Evolutionary conservation across 352 stramenopile species (phyloP).

Genomic region (Blastocystis sp.): DNA sequence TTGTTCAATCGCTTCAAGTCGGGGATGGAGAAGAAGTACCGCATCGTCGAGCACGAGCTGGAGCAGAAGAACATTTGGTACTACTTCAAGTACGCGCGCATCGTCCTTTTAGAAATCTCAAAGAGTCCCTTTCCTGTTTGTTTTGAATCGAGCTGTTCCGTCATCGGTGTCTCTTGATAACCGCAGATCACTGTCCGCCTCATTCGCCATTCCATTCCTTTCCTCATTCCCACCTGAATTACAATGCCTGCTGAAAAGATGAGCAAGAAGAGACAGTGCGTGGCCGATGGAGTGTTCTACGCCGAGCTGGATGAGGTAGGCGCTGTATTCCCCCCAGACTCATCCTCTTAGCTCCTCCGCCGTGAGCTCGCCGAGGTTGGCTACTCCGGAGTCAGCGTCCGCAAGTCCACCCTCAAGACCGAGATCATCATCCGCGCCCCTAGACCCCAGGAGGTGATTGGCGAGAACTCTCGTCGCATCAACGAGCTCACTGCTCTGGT

Average conservation of each 20-base stretch:
- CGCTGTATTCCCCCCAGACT: conserved; percentile 75
- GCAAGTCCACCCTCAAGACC: too few species aligned
- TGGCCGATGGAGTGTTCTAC: conserved; percentile 72
- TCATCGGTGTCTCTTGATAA: background rate
- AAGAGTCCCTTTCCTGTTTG: background rate
- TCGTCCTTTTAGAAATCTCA: conserved; percentile 67
- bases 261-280: conserved; percentile 99
- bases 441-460: too few species aligned
- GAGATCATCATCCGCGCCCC: too few species aligned
- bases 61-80: conserved; percentile 66
- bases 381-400: too few species aligned
- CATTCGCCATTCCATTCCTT: conserved; percentile 23
- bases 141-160: background rate
- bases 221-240: conserved; percentile 27
- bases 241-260: conserved; percentile 76
- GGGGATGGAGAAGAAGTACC: background rate
- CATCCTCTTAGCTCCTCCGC: conserved; percentile 81
- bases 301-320: conserved; percentile 88
- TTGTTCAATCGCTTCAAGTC: conserved; percentile 46
- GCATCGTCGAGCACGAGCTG: background rate
- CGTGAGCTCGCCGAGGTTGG: conserved; percentile 83
- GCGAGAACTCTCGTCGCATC: too few species aligned
- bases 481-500: too few species aligned
- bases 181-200: background rate
- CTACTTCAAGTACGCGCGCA: conserved; percentile 55